Base-by-base conservation (phyloP, 148 eudicot species). In the Rhododendron kiyosumense region DNA sequence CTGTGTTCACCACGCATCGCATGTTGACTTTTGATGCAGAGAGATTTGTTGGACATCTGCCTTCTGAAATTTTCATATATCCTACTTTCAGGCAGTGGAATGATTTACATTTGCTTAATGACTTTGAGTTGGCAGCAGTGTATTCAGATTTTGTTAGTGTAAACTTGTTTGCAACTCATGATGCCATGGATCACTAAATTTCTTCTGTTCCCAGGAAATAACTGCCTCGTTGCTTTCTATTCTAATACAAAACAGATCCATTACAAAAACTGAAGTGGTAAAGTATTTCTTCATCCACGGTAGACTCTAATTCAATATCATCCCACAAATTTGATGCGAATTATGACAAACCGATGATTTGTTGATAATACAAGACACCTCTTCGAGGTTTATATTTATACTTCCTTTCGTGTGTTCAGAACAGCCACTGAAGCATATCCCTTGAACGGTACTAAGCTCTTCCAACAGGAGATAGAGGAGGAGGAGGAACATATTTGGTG, bases 391-490 rank as follows among this genome's bases (percentile, higher is more conserved):
- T 43, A 84, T 45, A 87, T 67, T 74, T 73, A 52, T 65, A 76
- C 48, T 34, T 78, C 28, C 52, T n/a, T 84, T 67, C 46, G 80
- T 45, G 57, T 24, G 46, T 45, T 4, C 69, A 76, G 4, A 83
- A 49, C 48, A 49, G 2, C 83, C 5, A 69, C 3, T 0, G 18
- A 69, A 69, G 28, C 75, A 28, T 78, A 65, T 61, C 26, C 52
- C 79, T 81, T 38, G 74, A 30, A 24, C 26, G 63, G 45, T 69
- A 54, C 84, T 88, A 96, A 83, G 91, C 95, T 87, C 97, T 94
- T 75, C 98, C 95, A 85, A 89, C 96, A 14, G 98, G 98, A 43
- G 98, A 94, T 17, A 88, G 85, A 34, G 96, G 98, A 26, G 95
- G 98, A 85, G 89, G 88, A 41, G 93, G 85, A 2, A 90, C 89